Evolutionary conservation across 805 yeast species (phyloP).

Genomic region (Yamadazyma akitaensis): DNA sequence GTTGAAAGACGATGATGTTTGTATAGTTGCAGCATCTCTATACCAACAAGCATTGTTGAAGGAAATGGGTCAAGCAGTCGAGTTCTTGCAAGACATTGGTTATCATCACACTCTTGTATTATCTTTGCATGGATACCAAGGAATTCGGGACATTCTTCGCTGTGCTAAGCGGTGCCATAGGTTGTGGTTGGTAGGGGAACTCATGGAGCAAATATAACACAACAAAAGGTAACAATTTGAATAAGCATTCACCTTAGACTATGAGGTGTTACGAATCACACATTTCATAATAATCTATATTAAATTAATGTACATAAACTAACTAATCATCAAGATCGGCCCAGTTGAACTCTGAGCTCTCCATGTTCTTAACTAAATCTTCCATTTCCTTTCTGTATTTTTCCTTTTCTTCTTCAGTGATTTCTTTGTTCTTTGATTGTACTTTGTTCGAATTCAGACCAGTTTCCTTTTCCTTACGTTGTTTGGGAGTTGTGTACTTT

Average conservation of each 20-base stretch:
- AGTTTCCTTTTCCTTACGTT: neutral
- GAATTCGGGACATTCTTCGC: conserved; percentile 7
- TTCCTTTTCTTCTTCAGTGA: conserved; percentile 8
- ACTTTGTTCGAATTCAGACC: neutral
- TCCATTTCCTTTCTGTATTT: conserved; percentile 12
- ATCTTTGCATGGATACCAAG: conserved; percentile 8
- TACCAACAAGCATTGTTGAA: conserved; percentile 11
- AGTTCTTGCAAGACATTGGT: neutral
- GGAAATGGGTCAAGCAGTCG: conserved; percentile 4
- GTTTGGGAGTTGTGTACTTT: neutral
- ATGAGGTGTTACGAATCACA: neutral
- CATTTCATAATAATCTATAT: neutral
- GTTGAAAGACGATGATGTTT: conserved; percentile 1
- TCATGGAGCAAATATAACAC: neutral
- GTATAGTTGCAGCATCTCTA: conserved; percentile 7
- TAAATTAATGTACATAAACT: neutral
- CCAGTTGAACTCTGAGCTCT: conserved; percentile 13
- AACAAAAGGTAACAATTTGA: too few species aligned
- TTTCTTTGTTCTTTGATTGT: conserved; percentile 3
- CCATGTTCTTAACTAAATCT: conserved; percentile 14
- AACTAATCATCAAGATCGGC: conserved; percentile 13
- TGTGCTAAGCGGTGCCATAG: conserved; percentile 9
- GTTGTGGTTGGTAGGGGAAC: conserved; percentile 7
- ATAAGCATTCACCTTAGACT: too few species aligned
- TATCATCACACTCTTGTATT: conserved; percentile 11